phyloP scores from a whole-genome alignment of 352 stramenopile genomes.

The Phytophthora parvispora region DNA sequence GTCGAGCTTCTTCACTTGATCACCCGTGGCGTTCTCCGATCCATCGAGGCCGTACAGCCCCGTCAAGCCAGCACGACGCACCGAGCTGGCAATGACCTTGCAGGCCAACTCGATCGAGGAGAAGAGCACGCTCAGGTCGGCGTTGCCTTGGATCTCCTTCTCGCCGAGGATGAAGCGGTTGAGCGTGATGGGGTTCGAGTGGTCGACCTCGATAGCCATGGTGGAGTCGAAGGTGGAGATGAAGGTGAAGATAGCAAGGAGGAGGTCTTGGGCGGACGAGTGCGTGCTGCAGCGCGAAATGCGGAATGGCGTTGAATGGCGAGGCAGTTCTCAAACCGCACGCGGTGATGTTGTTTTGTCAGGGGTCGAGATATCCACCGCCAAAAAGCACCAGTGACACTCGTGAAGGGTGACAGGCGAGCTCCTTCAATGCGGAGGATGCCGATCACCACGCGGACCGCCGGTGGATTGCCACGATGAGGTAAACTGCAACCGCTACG shows the following conservation, averaged over 20 bases:
- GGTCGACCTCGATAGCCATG: conserved; percentile 52
- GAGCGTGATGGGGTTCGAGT: conserved; percentile 92
- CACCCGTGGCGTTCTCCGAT: conserved; percentile 96
- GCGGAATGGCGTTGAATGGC: conserved; percentile 10
- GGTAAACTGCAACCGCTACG: conserved; percentile 16
- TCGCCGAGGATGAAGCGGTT: conserved; percentile 93
- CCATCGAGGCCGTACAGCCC: conserved; percentile 96
- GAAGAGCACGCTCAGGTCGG: conserved; percentile 95
- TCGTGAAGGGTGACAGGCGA: conserved; percentile 12
- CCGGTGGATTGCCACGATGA: conserved; percentile 33
- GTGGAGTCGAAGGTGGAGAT: conserved; percentile 9
- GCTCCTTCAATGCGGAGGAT: too few species aligned
- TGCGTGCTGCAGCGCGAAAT: conserved; percentile 25
- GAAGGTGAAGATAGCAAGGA: not conserved
- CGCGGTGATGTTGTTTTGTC: conserved; percentile 13
- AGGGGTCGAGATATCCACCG: conserved; percentile 6
- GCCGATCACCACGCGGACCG: not conserved
- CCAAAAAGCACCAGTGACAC: conserved; percentile 8
- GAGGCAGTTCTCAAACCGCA: not conserved
- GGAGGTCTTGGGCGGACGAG: conserved; percentile 5
- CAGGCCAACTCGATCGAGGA: conserved; percentile 96
- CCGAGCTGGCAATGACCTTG: conserved; percentile 97
- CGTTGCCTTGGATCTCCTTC: conserved; percentile 94
- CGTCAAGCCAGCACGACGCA: conserved; percentile 94
- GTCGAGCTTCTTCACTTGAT: conserved; percentile 99